Evolutionary conservation across 1,284 basidiomycete species (phyloP).

Genomic region (Fomitopsis pinicola): DNA sequence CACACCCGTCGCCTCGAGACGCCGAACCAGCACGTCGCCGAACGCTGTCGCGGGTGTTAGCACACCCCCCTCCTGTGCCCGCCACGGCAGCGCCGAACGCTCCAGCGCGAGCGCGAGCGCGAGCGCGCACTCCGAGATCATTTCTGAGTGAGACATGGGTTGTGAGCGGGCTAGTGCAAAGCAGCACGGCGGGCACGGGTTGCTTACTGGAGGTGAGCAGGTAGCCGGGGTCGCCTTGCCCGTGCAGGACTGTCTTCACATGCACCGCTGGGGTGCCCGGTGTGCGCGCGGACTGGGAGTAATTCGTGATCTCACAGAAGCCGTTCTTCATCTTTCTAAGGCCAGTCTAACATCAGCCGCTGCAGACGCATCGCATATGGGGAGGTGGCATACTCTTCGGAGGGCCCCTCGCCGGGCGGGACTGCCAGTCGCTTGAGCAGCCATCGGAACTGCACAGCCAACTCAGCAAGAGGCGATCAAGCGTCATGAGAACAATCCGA

Average conservation of each 20-base stretch:
- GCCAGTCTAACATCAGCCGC: not conserved
- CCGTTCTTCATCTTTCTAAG: slow-evolving; percentile 54
- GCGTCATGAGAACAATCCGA: not conserved
- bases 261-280: slow-evolving; percentile 42
- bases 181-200: not conserved
- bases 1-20: slow-evolving; percentile 52
- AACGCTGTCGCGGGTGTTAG: slow-evolving; percentile 77
- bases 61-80: slow-evolving; percentile 66
- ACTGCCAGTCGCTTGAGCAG: slow-evolving; percentile 46
- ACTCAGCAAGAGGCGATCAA: not conserved
- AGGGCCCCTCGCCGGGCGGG: slow-evolving; percentile 59
- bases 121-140: slow-evolving; percentile 76
- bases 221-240: slow-evolving; percentile 82
- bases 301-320: slow-evolving; percentile 51
- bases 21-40: slow-evolving; percentile 65
- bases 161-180: not conserved
- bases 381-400: slow-evolving; percentile 44
- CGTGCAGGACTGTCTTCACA: slow-evolving; percentile 56
- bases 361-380: not conserved
- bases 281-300: slow-evolving; percentile 42
- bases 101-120: slow-evolving; percentile 59
- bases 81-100: slow-evolving; percentile 43
- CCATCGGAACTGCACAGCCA: slow-evolving; percentile 44
- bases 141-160: slow-evolving; percentile 38
- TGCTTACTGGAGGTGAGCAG: slow-evolving; percentile 58